Evolutionary conservation across 208 protist species (phyloP).

Genomic region (Perkinsela sp.): DNA sequence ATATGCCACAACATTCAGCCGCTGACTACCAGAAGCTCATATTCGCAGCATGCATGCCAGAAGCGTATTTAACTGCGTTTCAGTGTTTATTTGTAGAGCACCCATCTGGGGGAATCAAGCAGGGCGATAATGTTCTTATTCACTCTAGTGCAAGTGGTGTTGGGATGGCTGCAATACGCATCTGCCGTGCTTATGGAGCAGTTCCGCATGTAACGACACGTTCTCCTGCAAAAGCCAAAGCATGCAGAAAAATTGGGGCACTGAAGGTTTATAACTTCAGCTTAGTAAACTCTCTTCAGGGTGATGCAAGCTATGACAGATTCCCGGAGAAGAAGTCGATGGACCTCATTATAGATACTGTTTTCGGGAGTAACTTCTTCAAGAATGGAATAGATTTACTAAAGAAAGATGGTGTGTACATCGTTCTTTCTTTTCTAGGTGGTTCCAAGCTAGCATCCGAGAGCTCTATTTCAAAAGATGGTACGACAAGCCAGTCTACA

Average conservation of each 20-base stretch:
- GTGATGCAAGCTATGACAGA: constrained; percentile 3
- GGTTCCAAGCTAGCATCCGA: constrained; percentile 11
- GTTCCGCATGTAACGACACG: constrained; percentile 9
- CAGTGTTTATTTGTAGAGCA: constrained; percentile 34
- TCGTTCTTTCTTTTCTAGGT: constrained; percentile 30
- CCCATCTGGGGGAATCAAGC: constrained; percentile 10
- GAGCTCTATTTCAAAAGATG: not conserved
- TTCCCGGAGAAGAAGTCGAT: constrained; percentile 14
- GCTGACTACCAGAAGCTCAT: constrained; percentile 43
- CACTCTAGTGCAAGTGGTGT: constrained; percentile 63
- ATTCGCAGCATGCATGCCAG: constrained; percentile 57
- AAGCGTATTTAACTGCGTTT: constrained; percentile 68
- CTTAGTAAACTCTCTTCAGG: not conserved
- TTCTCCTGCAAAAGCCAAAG: not conserved
- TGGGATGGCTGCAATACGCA: constrained; percentile 25
- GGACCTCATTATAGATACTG: constrained; percentile 36
- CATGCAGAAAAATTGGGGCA: constrained; percentile 1
- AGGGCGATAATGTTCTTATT: constrained; percentile 38
- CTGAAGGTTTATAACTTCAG: constrained; percentile 3
- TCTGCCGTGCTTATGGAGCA: constrained; percentile 19
- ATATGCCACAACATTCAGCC: constrained; percentile 9
- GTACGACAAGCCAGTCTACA: not conserved
- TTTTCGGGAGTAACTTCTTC: constrained; percentile 36
- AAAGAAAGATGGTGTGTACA: constrained; percentile 22
- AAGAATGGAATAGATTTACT: constrained; percentile 19